Evolutionary conservation across 305 asterid genomes (phyloP), one percentile per base, ranked within the genome.

Genomic region (Rubia tinctorum): DNA sequence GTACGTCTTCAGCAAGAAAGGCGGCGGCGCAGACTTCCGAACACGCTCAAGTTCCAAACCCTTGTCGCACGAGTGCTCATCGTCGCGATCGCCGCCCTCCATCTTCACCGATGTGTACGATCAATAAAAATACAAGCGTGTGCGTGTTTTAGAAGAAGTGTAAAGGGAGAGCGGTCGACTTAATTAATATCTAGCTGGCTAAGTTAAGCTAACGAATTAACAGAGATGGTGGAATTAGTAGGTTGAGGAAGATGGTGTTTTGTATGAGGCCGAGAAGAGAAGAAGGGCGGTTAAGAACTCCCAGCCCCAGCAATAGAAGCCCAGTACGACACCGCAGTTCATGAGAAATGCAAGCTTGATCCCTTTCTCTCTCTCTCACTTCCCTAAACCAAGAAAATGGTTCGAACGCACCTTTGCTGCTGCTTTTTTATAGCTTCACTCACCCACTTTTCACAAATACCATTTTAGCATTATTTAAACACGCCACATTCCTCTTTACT

Each of bases 241-340:
- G n/a, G n/a, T n/a, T n/a, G n/a, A 60, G 55, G 59, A 18, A 11
- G 71, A 13, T 0, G 76, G 22, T 14, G 78, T 65, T 2, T 74
- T 73, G 1, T 22, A 60, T 37, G 78, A 44, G 51, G 78, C n/a
- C 61, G 82, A 15, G 90, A 86, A 88, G 86, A 91, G 96, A 84
- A 91, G 96, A 84, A 91, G 92, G 86, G 97, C 89, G 37, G 93
- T 89, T 75, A 91, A 89, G 85, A 91, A 91, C 87, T 91, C 97
- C 96, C 94, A 91, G 81, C 86, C 91, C 96, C 97, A 89, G 75
- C 96, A 91, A 74, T 88, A 86, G 86, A 89, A 89, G 59, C 93
- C 95, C 88, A 84, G 87, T 75, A 91, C 96, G 88, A 87, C 86
- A 78, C 91, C 87, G 85, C 81, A 78, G 84, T 91, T 91, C 92